Evolutionary conservation across 2,329 filamentous ascomycete species (phyloP), one percentile per base, ranked within the genome.

Genomic region (Huntiella savannae): DNA sequence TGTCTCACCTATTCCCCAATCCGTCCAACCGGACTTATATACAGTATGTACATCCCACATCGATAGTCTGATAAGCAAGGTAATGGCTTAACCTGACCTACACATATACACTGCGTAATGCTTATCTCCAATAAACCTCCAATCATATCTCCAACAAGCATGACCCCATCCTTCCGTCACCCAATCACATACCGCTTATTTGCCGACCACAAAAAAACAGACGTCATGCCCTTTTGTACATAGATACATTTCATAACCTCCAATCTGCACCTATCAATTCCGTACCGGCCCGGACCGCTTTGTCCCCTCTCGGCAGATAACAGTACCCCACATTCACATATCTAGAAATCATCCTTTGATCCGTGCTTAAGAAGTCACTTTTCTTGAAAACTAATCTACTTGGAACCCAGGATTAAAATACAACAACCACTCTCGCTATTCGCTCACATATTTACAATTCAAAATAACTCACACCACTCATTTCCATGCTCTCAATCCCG

Each of bases 401-500:
- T 28, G 22, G 22, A 28, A 28, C 22, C 22, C 22, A 28, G 22
- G 6, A 28, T 28, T 28, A 28, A 28, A 16, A 37, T 37, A 37
- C 33, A 41, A 19, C 15, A 19, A 40, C 40, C 40, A 28, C 19
- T 4, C 19, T 41, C 40, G 19, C 19, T 17, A 8, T 19, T 40
- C 16, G 12, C 17, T 32, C 22, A 28, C 22, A 28, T 28, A 28
- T 28, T 28, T 28, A 28, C 22, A 28, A 28, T 28, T 28, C 22
- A 28, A 28, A 28, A 28, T 8, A 28, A 28, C 6, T 28, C 6
- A 28, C 10, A 16, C 10, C 8, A 13, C 37, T 56, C 58, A 71
- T 54, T 69, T 71, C 69, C 69, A 72, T 36, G 66, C 63, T 50
- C 62, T 70, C 32, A 72, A 55, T 1, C 69, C 69, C 10, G 69